Percentiles rank a stretch among this genome's conserved stretches.
Conservation (phyloP, 2,329 filamentous ascomycete genomes). For the Fusarium fracticaudum region DNA sequence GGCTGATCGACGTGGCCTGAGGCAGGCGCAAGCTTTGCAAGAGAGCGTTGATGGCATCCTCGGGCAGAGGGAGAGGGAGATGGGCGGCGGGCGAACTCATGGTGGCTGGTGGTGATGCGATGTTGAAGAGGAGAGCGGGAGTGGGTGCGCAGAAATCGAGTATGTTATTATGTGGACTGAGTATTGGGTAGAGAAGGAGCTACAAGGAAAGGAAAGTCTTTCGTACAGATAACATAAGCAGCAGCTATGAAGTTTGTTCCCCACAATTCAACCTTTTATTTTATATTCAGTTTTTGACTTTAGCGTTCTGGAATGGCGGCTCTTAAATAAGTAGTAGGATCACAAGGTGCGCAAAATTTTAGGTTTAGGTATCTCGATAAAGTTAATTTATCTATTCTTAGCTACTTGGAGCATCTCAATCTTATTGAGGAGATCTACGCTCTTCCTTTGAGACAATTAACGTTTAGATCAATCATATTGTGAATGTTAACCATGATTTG, state of each 20-base stretch:
- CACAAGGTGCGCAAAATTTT: fast-evolving
- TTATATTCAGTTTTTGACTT: too few species aligned
- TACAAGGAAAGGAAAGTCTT: fast-evolving
- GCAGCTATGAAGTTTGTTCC: fast-evolving
- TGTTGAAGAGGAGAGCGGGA: not conserved
- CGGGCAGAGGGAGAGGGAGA: not conserved
- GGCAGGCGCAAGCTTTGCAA: not conserved
- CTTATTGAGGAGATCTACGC: fast-evolving
- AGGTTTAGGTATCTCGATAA: not conserved
- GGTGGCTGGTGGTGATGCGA: not conserved
- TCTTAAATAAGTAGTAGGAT: fast-evolving
- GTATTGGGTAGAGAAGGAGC: not conserved
- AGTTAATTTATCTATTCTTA: fast-evolving
- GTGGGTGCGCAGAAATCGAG: fast-evolving
- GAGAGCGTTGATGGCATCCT: fast-evolving
- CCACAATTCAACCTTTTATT: not conserved
- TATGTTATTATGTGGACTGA: not conserved
- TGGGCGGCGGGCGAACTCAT: not conserved
- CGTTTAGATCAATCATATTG: too few species aligned
- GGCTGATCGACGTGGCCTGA: fast-evolving
- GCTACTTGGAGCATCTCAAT: fast-evolving
- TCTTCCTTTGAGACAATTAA: fast-evolving
- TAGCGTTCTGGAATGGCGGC: not conserved
- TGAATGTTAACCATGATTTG: not conserved
- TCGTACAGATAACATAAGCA: not conserved